Evolutionary conservation across 2,329 filamentous ascomycete genomes (phyloP).

Genomic region (Nemania bipapillata): DNA sequence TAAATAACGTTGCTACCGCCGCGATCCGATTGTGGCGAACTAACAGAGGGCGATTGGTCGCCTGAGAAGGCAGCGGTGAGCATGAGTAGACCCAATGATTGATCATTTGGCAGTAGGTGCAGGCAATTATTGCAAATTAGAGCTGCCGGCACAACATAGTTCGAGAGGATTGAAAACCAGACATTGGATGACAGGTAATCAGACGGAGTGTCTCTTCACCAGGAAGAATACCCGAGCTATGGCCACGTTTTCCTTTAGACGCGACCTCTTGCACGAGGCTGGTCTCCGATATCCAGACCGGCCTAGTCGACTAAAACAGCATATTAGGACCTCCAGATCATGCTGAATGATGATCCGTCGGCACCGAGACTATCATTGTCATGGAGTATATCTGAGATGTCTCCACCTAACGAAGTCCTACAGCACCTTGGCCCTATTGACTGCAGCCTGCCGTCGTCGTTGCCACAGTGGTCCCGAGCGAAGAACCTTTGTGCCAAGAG

Average conservation of each 20-base stretch:
- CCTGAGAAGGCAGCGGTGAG: not conserved
- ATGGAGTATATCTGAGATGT: not conserved
- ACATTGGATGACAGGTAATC: not conserved
- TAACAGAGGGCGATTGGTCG: not conserved
- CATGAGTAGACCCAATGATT: not conserved
- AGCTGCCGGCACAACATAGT: not conserved
- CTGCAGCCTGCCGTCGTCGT: not conserved
- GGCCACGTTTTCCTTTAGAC: not conserved
- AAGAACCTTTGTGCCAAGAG: not conserved
- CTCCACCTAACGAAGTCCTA: conserved; percentile 13
- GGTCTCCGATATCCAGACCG: not conserved
- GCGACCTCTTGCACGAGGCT: not conserved
- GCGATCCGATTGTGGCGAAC: not conserved
- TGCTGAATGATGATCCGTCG: not conserved
- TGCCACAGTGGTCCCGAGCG: not conserved
- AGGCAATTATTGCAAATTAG: not conserved
- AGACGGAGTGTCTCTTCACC: not conserved
- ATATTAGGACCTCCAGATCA: not conserved
- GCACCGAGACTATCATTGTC: not conserved
- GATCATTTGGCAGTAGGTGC: not conserved
- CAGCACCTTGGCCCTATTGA: not conserved
- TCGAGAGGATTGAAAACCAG: not conserved
- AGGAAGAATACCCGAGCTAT: not conserved
- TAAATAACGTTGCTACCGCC: not conserved
- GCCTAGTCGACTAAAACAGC: not conserved